Percentiles rank a stretch among this genome's conserved stretches.
phyloP scores from a whole-genome alignment of 805 yeast species.

The Nakazawaea populi region DNA sequence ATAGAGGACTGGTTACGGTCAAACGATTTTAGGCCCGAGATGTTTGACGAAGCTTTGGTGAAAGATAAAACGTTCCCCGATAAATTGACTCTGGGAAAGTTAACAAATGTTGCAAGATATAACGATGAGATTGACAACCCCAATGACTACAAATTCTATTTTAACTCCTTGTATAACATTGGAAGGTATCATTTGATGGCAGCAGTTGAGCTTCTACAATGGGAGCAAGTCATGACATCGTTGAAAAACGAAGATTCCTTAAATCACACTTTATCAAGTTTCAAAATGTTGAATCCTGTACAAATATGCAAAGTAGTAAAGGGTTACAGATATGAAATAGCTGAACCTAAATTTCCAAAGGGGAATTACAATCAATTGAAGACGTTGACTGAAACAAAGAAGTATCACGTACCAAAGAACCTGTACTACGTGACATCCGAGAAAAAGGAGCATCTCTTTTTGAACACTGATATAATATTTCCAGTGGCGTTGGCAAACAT shows the following conservation, averaged over 20 bases:
- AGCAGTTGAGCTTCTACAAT: constrained; percentile 73
- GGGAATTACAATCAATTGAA: constrained; percentile 38
- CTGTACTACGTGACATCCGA: constrained; percentile 15
- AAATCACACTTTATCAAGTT: constrained; percentile 43
- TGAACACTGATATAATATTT: constrained; percentile 47
- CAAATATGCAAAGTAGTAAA: constrained; percentile 70
- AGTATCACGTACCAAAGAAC: constrained; percentile 8
- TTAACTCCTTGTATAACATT: constrained; percentile 57
- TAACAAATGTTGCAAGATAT: constrained; percentile 25
- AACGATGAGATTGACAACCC: constrained; percentile 30
- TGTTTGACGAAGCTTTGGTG: neutral
- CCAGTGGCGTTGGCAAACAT: constrained; percentile 67
- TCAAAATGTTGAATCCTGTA: constrained; percentile 54
- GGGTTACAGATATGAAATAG: constrained; percentile 78
- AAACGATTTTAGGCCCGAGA: constrained; percentile 33
- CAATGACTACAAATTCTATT: constrained; percentile 50
- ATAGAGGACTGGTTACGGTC: constrained; percentile 91
- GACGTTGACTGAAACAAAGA: constrained; percentile 18
- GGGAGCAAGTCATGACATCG: constrained; percentile 82
- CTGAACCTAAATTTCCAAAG: constrained; percentile 63
- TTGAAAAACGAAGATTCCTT: constrained; percentile 61
- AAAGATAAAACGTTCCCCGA: constrained; percentile 22
- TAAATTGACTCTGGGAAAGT: constrained; percentile 16
- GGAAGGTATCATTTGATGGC: constrained; percentile 68
- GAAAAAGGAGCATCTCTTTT: constrained; percentile 27